A percentile compares a stretch with the other conserved stretches of the same genome.
phyloP scores from a whole-genome alignment of 2,329 filamentous ascomycete genomes.

The Pseudogymnoascus sp. region DNA sequence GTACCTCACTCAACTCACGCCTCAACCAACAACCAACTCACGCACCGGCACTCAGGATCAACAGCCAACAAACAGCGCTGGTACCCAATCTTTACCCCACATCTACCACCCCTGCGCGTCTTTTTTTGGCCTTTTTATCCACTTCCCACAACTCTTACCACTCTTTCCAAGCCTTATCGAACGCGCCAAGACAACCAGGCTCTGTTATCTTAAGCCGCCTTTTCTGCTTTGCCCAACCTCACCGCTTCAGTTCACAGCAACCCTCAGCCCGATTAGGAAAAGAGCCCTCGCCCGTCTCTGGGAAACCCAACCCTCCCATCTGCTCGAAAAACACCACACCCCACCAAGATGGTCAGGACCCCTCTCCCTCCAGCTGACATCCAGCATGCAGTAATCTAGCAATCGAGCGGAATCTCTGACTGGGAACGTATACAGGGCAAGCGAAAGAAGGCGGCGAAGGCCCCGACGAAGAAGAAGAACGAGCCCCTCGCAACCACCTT shows the following conservation, averaged over 20 bases:
- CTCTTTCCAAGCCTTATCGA: neutral
- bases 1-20: neutral
- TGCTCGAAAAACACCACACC: neutral
- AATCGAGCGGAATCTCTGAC: neutral
- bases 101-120: neutral
- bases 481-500: slow-evolving; percentile 77
- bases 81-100: slow-evolving; percentile 4
- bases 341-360: slow-evolving; percentile 6
- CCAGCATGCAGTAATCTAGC: neutral
- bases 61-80: neutral
- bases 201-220: slow-evolving; percentile 6
- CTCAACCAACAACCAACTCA: neutral
- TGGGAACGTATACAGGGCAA: slow-evolving; percentile 60
- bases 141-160: neutral
- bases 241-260: neutral
- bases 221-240: slow-evolving; percentile 8
- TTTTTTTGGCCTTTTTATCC: neutral
- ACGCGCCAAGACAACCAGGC: slow-evolving; percentile 4
- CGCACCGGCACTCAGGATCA: neutral
- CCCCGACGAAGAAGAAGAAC: slow-evolving; percentile 50
- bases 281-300: neutral
- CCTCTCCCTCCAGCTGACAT: neutral
- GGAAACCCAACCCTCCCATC: neutral
- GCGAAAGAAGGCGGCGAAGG: slow-evolving; percentile 80
- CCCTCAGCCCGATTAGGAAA: slow-evolving; percentile 1